Percentiles rank a stretch among this genome's conserved stretches.
These are phyloP conservation scores for Neonectria ditissima DNA, from an alignment of 2,329 filamentous ascomycete genomes.

Conservation along the genomic window DNA sequence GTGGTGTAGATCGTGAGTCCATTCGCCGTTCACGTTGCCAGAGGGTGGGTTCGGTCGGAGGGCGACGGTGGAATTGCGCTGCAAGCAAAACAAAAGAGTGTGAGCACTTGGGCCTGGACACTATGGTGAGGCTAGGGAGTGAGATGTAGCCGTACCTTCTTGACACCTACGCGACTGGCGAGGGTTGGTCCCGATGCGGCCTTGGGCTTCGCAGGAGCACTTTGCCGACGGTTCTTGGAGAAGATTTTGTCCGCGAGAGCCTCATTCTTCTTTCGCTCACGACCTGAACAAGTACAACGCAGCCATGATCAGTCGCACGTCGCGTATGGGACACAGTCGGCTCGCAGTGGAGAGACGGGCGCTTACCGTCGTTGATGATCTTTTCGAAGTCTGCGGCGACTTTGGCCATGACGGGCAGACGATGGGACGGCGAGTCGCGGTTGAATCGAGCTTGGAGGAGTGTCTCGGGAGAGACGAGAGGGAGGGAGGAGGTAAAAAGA, in stretches of 20 bases:
- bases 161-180: conserved; percentile 78
- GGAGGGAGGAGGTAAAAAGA: too few relatives aligned
- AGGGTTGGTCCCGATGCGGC: conserved; percentile 66
- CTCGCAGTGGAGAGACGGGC: neutral
- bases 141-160: conserved; percentile 66
- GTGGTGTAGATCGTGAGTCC: conserved; percentile 77
- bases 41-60: conserved; percentile 44
- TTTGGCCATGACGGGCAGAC: conserved; percentile 53
- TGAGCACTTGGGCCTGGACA: conserved; percentile 22
- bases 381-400: conserved; percentile 64
- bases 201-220: conserved; percentile 64
- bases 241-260: conserved; percentile 80
- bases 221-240: conserved; percentile 68
- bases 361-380: conserved; percentile 65
- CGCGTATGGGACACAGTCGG: neutral
- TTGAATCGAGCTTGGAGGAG: neutral
- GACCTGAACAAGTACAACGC: conserved; percentile 55
- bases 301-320: conserved; percentile 14
- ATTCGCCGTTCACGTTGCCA: conserved; percentile 74
- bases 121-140: neutral
- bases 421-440: neutral
- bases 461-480: neutral
- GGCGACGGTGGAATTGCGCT: conserved; percentile 41
- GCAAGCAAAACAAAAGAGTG: conserved; percentile 23
- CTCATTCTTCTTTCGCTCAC: conserved; percentile 78